phyloP scores from a whole-genome alignment of 768 basidiomycete species.

The Fomitopsis serialis region DNA sequence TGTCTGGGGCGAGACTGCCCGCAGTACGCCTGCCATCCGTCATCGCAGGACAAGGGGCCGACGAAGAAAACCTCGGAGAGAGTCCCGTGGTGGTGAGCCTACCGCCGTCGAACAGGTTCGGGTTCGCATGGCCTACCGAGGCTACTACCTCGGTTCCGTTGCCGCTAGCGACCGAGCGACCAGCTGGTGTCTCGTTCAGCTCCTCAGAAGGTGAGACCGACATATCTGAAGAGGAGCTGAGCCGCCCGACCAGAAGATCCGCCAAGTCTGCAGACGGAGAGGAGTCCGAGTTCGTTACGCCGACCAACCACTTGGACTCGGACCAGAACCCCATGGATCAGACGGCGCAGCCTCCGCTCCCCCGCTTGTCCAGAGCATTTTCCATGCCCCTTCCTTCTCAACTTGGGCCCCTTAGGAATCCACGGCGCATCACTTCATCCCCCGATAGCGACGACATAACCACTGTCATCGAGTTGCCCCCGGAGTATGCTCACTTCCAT shows the following conservation, averaged over 20 bases:
- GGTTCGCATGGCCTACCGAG: slow-evolving; percentile 52
- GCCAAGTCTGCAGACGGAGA: slow-evolving; percentile 17
- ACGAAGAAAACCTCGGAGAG: slow-evolving; percentile 32
- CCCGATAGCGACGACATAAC: slow-evolving; percentile 16
- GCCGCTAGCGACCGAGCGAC: slow-evolving; percentile 33
- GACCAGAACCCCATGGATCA: slow-evolving; percentile 29
- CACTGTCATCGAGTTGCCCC: slow-evolving; percentile 18
- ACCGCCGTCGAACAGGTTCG: slow-evolving; percentile 52
- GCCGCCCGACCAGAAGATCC: slow-evolving; percentile 10
- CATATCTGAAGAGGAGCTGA: slow-evolving; percentile 39
- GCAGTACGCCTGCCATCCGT: slow-evolving; percentile 46
- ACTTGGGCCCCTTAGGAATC: slow-evolving; percentile 71
- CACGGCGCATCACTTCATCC: slow-evolving; percentile 34
- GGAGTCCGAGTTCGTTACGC: slow-evolving; percentile 26
- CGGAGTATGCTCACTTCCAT: slow-evolving; percentile 39
- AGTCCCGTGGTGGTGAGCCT: slow-evolving; percentile 43
- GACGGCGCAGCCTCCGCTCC: slow-evolving; percentile 27
- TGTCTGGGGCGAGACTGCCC: slow-evolving; percentile 32
- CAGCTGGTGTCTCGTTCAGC: slow-evolving; percentile 31
- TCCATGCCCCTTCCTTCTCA: slow-evolving; percentile 79
- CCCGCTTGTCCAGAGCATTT: slow-evolving; percentile 69
- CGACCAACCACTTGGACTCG: slow-evolving; percentile 23
- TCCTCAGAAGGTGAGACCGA: slow-evolving; percentile 50
- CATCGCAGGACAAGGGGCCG: slow-evolving; percentile 32
- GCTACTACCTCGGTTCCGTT: slow-evolving; percentile 33